Base-by-base conservation (phyloP, 2,329 filamentous ascomycete species). In the Pseudogymnoascus sp. region DNA sequence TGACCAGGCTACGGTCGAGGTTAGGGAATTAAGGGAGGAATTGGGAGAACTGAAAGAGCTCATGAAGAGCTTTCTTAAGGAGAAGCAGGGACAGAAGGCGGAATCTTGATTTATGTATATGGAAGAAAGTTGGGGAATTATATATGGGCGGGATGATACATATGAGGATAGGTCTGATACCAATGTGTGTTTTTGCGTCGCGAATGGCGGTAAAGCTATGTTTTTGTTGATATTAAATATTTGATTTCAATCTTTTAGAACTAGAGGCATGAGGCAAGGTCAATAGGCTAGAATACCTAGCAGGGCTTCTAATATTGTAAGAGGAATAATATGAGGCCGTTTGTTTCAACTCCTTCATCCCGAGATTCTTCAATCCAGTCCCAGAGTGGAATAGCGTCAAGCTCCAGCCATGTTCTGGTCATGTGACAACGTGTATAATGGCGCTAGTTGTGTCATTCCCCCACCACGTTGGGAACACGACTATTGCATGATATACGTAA, bases 1-100 rank as follows among this genome's bases (percentile, higher is more conserved):
- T 33, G 91, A 97, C 66, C 84, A 83, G 10, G 86, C 89, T 1
- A 85, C 91, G n/a, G 66, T 89, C 24, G 91, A 96, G 73, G 78
- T 88, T 28, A 78, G 77, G 68, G 81, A 82, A 72, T 75, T 89
- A 67, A 81, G 81, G 62, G 76, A 75, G 6, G 87, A 89, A 70
- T 78, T 88, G 7, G 78, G 81, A 11, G 79, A 84, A 68, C 72
- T 89, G 65, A 86, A 82, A 73, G 71, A 68, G 40, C 62, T 74
- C 61, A 24, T 74, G 26, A 56, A 56, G n/a, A 31, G 26, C n/a
- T 56, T 56, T 16, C 26, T 56, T 12, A 31, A 56, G 26, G 46
- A 56, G n/a, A 56, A 33, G 46, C 26, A 56, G 26, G 46, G n/a
- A 11, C 14, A 56, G 46, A 33, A 33, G 26, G n/a, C n/a, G 26